phyloP scores from a whole-genome alignment of 148 eudicot species.

The Silene conica region DNA sequence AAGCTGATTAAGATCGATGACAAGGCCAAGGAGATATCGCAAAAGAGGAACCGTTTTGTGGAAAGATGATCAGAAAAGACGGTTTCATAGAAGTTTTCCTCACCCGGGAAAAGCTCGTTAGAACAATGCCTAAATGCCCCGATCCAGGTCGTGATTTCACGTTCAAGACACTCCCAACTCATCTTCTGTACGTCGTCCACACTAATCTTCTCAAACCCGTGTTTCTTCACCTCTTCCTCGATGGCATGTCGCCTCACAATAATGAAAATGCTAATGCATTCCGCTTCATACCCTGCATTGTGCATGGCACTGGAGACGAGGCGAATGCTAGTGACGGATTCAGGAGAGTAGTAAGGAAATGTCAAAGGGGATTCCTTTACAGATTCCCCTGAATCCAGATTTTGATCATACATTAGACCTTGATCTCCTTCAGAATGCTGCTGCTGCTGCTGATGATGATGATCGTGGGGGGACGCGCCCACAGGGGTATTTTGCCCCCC shows the following conservation, averaged over 20 bases:
- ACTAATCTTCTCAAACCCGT: conserved; percentile 48
- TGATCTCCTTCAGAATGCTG: conserved; percentile 1
- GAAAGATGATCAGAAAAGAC: conserved; percentile 34
- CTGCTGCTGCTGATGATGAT: too few relatives aligned
- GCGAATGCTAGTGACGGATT: conserved; percentile 27
- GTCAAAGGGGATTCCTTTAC: conserved; percentile 6
- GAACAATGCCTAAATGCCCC: conserved; percentile 44
- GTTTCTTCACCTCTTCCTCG: conserved; percentile 32
- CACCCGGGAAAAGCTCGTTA: conserved; percentile 40
- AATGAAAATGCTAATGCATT: conserved; percentile 48
- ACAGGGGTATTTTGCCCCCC: too few relatives aligned
- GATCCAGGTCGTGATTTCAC: conserved; percentile 61
- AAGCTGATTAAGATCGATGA: conserved; percentile 44
- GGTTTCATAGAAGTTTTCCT: conserved; percentile 34
- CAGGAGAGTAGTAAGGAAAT: conserved; percentile 38
- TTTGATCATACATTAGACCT: conserved; percentile 9
- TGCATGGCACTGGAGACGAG: conserved; percentile 50
- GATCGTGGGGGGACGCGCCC: conserved; percentile 22
- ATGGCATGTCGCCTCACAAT: conserved; percentile 40
- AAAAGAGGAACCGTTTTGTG: conserved; percentile 13
- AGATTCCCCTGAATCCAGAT: conserved; percentile 3
- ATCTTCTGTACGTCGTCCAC: conserved; percentile 59
- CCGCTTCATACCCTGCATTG: conserved; percentile 47
- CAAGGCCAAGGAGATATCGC: conserved; percentile 26
- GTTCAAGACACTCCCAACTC: conserved; percentile 61